Conservation (phyloP, 2,329 filamentous ascomycete species). For the Alternaria rosae region DNA sequence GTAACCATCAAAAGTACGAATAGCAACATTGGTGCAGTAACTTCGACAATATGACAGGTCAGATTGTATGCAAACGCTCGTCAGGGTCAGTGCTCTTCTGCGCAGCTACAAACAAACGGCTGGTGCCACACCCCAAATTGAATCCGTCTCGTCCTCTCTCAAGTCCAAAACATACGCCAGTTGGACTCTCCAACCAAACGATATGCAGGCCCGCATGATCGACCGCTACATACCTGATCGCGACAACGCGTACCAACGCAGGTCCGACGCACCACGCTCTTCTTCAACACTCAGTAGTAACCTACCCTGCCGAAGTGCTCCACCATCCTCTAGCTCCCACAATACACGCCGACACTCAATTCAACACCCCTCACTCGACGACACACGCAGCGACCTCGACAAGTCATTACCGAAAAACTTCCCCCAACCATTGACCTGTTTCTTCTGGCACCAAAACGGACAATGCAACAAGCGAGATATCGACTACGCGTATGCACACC, state of each 20-base stretch:
- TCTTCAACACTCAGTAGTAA: not conserved
- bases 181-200: not conserved
- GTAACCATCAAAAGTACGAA: not conserved
- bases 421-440: constrained; percentile 10
- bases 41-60: not conserved
- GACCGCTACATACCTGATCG: not conserved
- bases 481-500: constrained; percentile 14
- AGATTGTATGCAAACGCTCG: not conserved
- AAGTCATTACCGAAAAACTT: constrained; percentile 15
- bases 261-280: not conserved
- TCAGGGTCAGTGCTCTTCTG: not conserved
- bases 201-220: not conserved
- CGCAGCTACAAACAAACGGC: not conserved
- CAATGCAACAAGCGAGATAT: constrained; percentile 11
- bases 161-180: not conserved
- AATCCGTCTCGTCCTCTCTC: not conserved
- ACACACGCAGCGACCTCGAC: not conserved
- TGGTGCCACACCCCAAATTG: not conserved
- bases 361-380: not conserved
- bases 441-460: constrained; percentile 18
- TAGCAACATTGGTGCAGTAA: not conserved
- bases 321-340: not conserved
- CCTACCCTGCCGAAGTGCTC: not conserved
- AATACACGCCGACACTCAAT: not conserved
- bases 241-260: not conserved